phyloP scores from a whole-genome alignment of 2,329 filamentous ascomycete genomes.

The Cladophialophora yegresii region DNA sequence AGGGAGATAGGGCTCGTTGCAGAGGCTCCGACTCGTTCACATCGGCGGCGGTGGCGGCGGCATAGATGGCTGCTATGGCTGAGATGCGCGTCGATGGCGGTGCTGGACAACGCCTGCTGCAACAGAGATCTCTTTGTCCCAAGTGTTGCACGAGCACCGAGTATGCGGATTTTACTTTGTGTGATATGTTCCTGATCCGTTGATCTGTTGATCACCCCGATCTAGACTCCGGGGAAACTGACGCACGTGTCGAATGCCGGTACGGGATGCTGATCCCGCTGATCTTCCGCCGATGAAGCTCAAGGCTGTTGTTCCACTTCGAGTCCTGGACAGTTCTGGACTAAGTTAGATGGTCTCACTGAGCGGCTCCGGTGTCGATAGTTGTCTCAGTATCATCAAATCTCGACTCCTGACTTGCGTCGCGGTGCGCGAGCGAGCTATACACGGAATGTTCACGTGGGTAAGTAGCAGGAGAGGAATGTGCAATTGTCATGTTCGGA shows the following conservation, averaged over 20 bases:
- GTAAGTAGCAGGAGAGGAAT: neutral
- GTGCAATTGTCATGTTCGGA: neutral
- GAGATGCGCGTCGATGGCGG: neutral
- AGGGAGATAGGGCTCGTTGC: neutral
- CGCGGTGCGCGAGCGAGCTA: neutral
- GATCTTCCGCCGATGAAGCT: constrained; percentile 23
- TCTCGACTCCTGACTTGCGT: constrained; percentile 1
- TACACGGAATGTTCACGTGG: neutral
- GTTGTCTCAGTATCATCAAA: neutral
- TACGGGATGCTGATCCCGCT: constrained; percentile 29
- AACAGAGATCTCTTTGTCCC: neutral
- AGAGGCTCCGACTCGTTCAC: neutral
- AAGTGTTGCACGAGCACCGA: constrained; percentile 1
- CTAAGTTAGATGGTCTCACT: constrained; percentile 20
- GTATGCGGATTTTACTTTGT: neutral
- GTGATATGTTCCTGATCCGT: constrained; percentile 10
- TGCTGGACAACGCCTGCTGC: neutral
- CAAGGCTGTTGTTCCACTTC: neutral
- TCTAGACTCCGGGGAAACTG: constrained; percentile 14
- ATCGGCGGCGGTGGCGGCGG: neutral
- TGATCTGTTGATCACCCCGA: constrained; percentile 13
- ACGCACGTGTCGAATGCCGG: constrained; percentile 26
- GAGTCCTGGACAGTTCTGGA: constrained; percentile 6
- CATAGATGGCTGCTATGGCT: neutral
- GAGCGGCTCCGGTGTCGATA: constrained; percentile 6